Base-by-base conservation (phyloP, 805 yeast species). In the Candida gorgasii region DNA sequence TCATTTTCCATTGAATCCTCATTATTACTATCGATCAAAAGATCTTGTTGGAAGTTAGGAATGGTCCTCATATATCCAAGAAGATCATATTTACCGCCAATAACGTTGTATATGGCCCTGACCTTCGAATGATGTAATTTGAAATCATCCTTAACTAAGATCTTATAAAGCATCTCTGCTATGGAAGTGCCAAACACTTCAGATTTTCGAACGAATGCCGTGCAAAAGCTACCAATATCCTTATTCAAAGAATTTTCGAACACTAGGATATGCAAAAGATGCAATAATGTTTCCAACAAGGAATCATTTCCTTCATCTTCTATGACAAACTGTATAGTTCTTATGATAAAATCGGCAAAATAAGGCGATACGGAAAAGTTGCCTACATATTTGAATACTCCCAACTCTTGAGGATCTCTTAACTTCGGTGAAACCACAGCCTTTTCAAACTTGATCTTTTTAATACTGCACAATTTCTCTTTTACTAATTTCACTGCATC, bases 401-500 rank as follows among this genome's bases (percentile, higher is more conserved):
- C 73, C 27, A 68, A 47, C 14, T 57, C 59, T 2, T 54, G 47
- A 0, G 58, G 44, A 16, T 54, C 54, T 8, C 76, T 52, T 1
- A 67, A 61, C 34, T 62, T 68, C 0, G 96, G 95, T 5, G 73
- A 72, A 6, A 87, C 68, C 13, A 75, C 81, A 4, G 82, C 71
- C 3, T 79, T 79, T 15, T 65, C 47, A 1, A 72, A 64, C 3
- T 67, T 56, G 0, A 69, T 61, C 1, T 63, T 61, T 18, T 63
- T 55, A 11, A 31, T 36, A 42, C 70, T 65, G 8, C 76, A 71
- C 30, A 75, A 59, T 19, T 75, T 58, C 24, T 75, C 77, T 51
- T 82, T 81, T 22, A 86, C 63, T 4, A 80, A 63, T 34, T 73
- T 75, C 43, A 86, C 84, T 5, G 95, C 92, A 46, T 89, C 97